phyloP scores from a whole-genome alignment of 2,329 filamentous ascomycete species.

The Parascedosporium putredinis region DNA sequence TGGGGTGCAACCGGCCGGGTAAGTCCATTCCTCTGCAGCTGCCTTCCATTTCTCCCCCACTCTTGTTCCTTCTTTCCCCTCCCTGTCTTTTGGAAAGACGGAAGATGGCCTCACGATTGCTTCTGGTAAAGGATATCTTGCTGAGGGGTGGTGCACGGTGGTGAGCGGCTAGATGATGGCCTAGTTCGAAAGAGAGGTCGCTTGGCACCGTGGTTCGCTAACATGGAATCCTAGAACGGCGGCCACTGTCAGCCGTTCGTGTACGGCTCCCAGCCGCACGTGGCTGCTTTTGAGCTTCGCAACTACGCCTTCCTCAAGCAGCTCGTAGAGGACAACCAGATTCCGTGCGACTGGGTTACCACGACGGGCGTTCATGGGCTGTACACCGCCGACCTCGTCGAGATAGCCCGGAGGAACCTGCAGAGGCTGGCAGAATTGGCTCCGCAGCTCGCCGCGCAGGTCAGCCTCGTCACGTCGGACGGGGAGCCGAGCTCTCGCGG shows the following conservation, averaged over 20 bases:
- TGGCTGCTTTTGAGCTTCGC: conserved; percentile 61
- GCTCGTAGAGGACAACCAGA: conserved; percentile 43
- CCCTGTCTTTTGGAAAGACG: not conserved
- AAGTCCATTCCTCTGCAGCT: too few relatives aligned
- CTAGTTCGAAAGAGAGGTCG: too few relatives aligned
- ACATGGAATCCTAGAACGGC: conserved; percentile 38
- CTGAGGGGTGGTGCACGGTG: not conserved
- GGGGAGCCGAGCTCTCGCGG: conserved; percentile 28
- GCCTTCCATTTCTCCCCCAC: not conserved
- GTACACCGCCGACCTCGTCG: conserved; percentile 44
- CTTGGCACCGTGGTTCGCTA: too few relatives aligned
- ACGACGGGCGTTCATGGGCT: conserved; percentile 55
- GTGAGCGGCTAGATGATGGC: too few relatives aligned
- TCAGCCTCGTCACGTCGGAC: conserved; percentile 26
- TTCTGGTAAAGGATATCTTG: too few relatives aligned
- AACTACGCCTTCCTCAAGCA: conserved; percentile 52
- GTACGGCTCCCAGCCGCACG: conserved; percentile 47
- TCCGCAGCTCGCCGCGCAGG: conserved; percentile 45
- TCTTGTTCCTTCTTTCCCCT: not conserved
- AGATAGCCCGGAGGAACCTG: conserved; percentile 39
- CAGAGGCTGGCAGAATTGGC: conserved; percentile 35
- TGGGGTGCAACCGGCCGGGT: conserved; percentile 77
- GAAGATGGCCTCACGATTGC: not conserved
- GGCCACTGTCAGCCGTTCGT: conserved; percentile 67
- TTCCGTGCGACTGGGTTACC: conserved; percentile 61